phyloP scores from a whole-genome alignment of 306 rosid species.

The Lablab purpureus region DNA sequence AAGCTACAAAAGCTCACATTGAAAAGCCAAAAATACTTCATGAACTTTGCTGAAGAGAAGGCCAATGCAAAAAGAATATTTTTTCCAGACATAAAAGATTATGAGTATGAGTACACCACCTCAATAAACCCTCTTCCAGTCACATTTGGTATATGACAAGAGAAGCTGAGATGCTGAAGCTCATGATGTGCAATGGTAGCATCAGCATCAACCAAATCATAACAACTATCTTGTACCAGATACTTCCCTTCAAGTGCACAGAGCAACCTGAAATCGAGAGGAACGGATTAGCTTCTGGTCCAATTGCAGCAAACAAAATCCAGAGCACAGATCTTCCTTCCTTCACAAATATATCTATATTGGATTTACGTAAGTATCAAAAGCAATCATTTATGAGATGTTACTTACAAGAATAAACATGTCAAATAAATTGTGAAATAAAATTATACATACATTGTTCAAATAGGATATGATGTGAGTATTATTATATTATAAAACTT shows the following conservation, averaged over 20 bases:
- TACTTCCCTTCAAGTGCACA: constrained; percentile 92
- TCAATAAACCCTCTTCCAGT: constrained; percentile 91
- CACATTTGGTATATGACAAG: constrained; percentile 67
- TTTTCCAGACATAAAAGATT: background rate
- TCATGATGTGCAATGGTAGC: constrained; percentile 42
- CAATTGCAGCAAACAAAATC: constrained; percentile 33
- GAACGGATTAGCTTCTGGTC: constrained; percentile 23
- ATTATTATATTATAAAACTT: background rate
- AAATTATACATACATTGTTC: background rate
- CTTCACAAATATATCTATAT: background rate
- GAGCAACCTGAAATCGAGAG: constrained; percentile 72
- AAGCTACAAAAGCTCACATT: constrained; percentile 15
- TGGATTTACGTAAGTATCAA: background rate
- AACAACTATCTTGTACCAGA: constrained; percentile 63
- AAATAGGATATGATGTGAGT: too few relatives aligned
- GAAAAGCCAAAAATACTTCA: constrained; percentile 7
- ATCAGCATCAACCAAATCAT: constrained; percentile 64
- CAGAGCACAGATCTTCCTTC: constrained; percentile 27
- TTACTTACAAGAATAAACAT: background rate
- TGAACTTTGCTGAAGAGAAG: constrained; percentile 17
- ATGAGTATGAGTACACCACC: constrained; percentile 49
- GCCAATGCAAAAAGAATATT: background rate
- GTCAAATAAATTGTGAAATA: background rate
- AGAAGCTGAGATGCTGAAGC: constrained; percentile 65
- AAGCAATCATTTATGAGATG: background rate